Percentiles rank a stretch among this genome's conserved stretches.
Evolutionary conservation across 2,329 filamentous ascomycete species (phyloP).

Genomic region (Thermothelomyces thermophilus): DNA sequence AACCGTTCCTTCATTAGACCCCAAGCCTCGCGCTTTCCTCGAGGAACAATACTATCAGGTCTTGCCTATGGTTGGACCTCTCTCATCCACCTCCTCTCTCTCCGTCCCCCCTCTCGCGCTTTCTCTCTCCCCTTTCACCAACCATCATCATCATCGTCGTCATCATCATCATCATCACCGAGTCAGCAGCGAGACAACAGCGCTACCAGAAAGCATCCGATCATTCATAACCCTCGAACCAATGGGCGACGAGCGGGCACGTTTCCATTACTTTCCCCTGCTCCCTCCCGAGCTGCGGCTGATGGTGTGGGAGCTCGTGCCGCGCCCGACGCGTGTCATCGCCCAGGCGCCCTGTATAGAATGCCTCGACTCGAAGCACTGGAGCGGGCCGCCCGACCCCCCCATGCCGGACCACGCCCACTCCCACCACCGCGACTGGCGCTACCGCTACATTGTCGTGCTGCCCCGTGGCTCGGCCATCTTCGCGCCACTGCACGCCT

Average conservation of each 20-base stretch:
- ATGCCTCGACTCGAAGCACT: background rate
- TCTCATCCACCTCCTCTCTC: too few relatives aligned
- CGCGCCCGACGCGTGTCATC: background rate
- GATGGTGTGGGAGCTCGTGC: background rate
- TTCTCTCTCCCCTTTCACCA: too few relatives aligned
- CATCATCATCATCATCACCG: too few relatives aligned
- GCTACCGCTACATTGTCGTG: background rate
- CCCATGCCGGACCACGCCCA: background rate
- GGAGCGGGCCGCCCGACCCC: background rate
- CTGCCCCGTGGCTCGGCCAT: background rate
- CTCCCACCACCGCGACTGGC: background rate
- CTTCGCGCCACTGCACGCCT: background rate
- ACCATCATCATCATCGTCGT: too few relatives aligned
- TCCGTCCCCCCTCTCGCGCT: too few relatives aligned
- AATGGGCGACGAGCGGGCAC: background rate
- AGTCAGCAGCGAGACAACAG: too few relatives aligned
- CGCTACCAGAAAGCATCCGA: too few relatives aligned
- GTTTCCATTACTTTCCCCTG: background rate
- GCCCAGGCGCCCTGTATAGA: background rate
- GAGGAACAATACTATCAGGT: too few relatives aligned
- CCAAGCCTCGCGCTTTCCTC: too few relatives aligned
- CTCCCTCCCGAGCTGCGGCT: background rate
- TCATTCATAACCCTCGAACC: too few relatives aligned
- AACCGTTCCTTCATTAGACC: too few relatives aligned
- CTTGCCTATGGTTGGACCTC: too few relatives aligned